These are phyloP conservation scores for Solanum habrochaites DNA, from an alignment of 257 asterid genomes.

Conservation along the genomic window DNA sequence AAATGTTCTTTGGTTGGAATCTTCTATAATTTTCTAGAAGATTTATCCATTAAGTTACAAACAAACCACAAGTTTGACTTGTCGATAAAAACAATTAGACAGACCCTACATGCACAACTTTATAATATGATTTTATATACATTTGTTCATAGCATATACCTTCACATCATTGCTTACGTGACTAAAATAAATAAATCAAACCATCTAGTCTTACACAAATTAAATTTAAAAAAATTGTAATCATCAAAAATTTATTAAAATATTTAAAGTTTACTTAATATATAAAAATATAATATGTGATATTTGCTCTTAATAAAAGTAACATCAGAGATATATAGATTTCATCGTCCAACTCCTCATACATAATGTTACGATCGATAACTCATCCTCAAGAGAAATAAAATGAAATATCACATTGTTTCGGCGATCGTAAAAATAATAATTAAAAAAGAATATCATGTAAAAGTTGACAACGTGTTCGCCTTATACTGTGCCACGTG, in stretches of 20 bases:
- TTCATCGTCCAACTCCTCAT: background rate
- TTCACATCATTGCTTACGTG: background rate
- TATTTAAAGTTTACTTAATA: too few species aligned
- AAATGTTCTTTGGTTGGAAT: background rate
- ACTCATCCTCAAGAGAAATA: background rate
- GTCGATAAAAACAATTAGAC: background rate
- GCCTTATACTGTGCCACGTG: background rate
- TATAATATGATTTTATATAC: background rate
- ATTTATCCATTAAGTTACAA: background rate
- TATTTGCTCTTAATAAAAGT: too few species aligned
- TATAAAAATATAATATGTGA: too few species aligned
- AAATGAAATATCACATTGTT: too few species aligned
- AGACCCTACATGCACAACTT: background rate
- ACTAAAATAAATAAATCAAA: background rate
- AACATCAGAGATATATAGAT: too few species aligned
- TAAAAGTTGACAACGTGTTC: background rate
- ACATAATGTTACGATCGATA: accelerated
- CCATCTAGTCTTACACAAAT: background rate
- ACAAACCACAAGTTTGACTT: background rate
- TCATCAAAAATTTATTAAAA: too few species aligned
- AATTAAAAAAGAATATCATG: background rate
- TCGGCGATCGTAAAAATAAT: background rate
- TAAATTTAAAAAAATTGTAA: too few species aligned
- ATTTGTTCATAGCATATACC: background rate
- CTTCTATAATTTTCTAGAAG: background rate